phyloP scores from a whole-genome alignment of 331 rosid species.

The Pyracantha coccinea region DNA sequence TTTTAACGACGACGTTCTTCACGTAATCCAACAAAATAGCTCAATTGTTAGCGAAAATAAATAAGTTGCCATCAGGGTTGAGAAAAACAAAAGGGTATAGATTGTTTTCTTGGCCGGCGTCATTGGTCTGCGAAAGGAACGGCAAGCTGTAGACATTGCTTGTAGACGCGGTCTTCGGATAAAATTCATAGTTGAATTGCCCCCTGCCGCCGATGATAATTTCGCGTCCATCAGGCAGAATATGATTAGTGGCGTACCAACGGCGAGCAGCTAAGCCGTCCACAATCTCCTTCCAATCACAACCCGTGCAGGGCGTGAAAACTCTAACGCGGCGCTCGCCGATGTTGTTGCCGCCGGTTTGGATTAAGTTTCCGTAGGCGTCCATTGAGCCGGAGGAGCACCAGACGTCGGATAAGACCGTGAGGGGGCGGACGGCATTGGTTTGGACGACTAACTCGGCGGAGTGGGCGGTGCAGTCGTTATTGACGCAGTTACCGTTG shows the following conservation, averaged over 20 bases:
- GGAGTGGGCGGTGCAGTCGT: slow-evolving; percentile 84
- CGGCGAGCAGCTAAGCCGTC: slow-evolving; percentile 23
- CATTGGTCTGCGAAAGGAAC: slow-evolving; percentile 52
- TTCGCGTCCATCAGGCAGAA: slow-evolving; percentile 71
- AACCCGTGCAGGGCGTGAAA: slow-evolving; percentile 37
- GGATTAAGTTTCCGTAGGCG: slow-evolving; percentile 47
- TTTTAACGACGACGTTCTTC: slow-evolving; percentile 24
- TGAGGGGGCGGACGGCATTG: slow-evolving; percentile 51
- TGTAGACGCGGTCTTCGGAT: slow-evolving; percentile 32
- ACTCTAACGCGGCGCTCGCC: slow-evolving; percentile 50
- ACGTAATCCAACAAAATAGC: slow-evolving; percentile 45
- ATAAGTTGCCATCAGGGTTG: slow-evolving; percentile 54
- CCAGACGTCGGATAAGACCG: slow-evolving; percentile 61
- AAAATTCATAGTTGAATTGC: slow-evolving; percentile 58
- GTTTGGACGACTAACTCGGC: slow-evolving; percentile 53
- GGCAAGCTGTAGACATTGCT: slow-evolving; percentile 24
- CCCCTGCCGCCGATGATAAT: slow-evolving; percentile 63
- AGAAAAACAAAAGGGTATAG: slow-evolving; percentile 80
- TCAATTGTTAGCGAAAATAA: slow-evolving; percentile 65
- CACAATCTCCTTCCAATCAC: slow-evolving; percentile 58
- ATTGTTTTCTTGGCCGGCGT: slow-evolving; percentile 43
- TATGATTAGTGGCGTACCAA: slow-evolving; percentile 83
- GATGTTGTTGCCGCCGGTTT: slow-evolving; percentile 67
- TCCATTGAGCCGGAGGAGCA: slow-evolving; percentile 68
- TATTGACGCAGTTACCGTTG: slow-evolving; percentile 36